Base-by-base conservation (phyloP, 306 rosid species). In the Argentina anserina region DNA sequence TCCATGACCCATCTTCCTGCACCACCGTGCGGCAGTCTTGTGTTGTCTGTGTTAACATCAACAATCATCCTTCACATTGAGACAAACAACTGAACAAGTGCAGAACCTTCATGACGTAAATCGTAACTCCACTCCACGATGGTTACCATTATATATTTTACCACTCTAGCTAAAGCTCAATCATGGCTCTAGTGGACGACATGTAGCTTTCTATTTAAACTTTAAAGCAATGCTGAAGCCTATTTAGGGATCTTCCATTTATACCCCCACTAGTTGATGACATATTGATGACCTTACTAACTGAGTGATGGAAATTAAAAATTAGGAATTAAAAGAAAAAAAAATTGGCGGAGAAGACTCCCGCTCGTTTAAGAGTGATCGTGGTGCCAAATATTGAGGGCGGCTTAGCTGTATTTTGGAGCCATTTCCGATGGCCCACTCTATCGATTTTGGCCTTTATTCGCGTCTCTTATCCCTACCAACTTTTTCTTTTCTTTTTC, bases 321-420 rank as follows among this genome's bases (percentile, higher is more conserved):
- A 9, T 11, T 2, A 8, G 23, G 23, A 36, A 33, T 34, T 10
- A 25, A 47, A 29, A 31, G 34, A 18, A 25, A 55, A 75, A 70
- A 23, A 53, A 29, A 29, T 28, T 67, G 71, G 79, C 65, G 72
- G 20, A 20, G 31, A 59, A 59, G 29, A 67, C 69, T 71, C 59
- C 70, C 78, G 52, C 80, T 40, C 58, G 21, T 50, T 68, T 23
- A 23, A 10, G 4, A n/a, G 58, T 21, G 60, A 53, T 21, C 53
- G 39, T 29, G 37, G 28, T 18, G 59, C 8, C 74, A 61, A 49
- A 49, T n/a, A 36, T 49, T 17, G 36, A 64, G 69, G 84, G 85
- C 82, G 78, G 81, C 92, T 83, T 75, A 75, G 78, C 86, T 75
- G 86, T 83, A 71, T 6, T 52, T 77, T 73, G 83, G 71, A 72